Evolutionary conservation across 2,329 filamentous ascomycete species (phyloP), one percentile per base, ranked within the genome.

Genomic region (Curvularia hawaiiensis): DNA sequence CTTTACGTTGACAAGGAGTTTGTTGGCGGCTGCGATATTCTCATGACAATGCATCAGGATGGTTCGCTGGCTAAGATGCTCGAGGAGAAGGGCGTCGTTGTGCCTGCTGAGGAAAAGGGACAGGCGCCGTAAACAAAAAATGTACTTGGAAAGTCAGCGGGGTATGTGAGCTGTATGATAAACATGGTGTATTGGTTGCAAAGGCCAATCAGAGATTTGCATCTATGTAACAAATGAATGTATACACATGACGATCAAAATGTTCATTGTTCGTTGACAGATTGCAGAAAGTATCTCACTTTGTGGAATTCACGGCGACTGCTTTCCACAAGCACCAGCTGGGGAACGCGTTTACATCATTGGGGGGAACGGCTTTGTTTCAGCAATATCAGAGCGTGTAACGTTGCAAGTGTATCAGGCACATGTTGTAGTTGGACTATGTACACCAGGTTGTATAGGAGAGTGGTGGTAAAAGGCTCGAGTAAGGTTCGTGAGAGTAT

Each of bases 11-110:
- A 96, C 62, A 94, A 94, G 80, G 94, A 99, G 76, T 99, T 99
- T 75, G 83, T 99, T 46, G 95, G 95, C 54, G 95, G 95, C n/a
- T 97, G 93, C 76, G 95, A 99, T 78, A 99, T 99, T 64, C 78
- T 99, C 68, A 89, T 98, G 76, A 90, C 89, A 2, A 98, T 99
- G 95, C 94, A 98, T 80, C 91, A 97, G 79, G 96, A 91, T 73
- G 95, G 95, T 28, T 92, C 96, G 67, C 80, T 99, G 70, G 91
- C 92, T 9, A 96, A 96, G 83, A 78, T 98, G 75, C 82, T 99
- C 49, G 91, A 96, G 74, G 90, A 96, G 78, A 97, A 97, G 83
- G 87, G 87, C 61, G 91, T 98, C n/a, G 79, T 99, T 54, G 86
- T 88, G 2, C 83, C 87, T 35, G 68, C 64, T 22, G 70, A 71